These are phyloP conservation scores for Chalciporus pseudorubinellus DNA, from an alignment of 768 basidiomycete genomes.

Conservation along the genomic window DNA sequence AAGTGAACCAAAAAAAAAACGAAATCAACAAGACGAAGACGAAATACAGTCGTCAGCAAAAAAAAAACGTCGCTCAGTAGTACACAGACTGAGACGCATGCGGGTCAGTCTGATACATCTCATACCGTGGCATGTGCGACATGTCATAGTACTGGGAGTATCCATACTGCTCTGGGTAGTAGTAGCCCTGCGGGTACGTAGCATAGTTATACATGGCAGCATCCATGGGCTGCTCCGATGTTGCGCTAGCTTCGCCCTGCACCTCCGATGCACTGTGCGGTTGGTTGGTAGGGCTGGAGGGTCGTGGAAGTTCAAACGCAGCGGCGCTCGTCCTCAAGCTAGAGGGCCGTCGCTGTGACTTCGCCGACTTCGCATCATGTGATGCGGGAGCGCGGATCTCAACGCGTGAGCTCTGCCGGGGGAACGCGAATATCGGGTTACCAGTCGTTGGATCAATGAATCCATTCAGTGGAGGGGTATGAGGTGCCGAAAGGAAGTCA, in stretches of 20 bases:
- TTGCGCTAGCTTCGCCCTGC: constrained; percentile 15
- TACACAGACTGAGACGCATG: constrained; percentile 53
- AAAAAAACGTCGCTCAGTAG: constrained; percentile 44
- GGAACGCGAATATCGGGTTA: constrained; percentile 69
- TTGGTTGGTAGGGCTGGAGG: constrained; percentile 24
- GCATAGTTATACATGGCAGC: constrained; percentile 51
- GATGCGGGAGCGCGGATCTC: constrained; percentile 67
- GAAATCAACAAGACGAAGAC: constrained; percentile 16
- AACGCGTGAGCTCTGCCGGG: constrained; percentile 67
- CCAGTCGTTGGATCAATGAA: constrained; percentile 68
- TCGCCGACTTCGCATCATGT: constrained; percentile 25
- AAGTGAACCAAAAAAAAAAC: constrained; percentile 21
- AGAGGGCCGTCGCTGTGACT: constrained; percentile 32
- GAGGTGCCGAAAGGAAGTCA: constrained; percentile 58
- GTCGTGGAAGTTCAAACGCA: constrained; percentile 46
- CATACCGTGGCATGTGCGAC: constrained; percentile 63
- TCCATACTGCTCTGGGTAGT: constrained; percentile 67
- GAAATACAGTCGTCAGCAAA: constrained; percentile 3
- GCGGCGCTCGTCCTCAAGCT: constrained; percentile 51
- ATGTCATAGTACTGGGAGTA: constrained; percentile 70
- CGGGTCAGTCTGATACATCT: constrained; percentile 58
- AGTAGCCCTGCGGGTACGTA: constrained; percentile 60
- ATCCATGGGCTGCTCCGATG: constrained; percentile 30
- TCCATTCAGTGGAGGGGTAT: constrained; percentile 59
- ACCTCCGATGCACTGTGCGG: constrained; percentile 9